Evolutionary conservation across 2,329 filamentous ascomycete species (phyloP), one percentile per base, ranked within the genome.

Genomic region (Lachnellula cervina): DNA sequence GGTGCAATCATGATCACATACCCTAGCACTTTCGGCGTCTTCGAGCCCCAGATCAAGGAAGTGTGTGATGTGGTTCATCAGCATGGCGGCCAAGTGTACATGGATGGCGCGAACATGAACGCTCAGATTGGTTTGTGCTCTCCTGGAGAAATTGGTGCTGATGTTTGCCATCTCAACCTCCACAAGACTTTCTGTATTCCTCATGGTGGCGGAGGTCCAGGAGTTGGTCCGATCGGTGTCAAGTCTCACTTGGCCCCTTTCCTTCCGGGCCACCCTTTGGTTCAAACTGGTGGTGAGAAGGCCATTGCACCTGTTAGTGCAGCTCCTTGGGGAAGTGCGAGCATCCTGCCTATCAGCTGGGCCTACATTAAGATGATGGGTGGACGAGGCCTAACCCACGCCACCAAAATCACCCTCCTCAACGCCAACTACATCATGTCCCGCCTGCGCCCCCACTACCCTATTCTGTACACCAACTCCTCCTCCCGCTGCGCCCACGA

Each of bases 181-280:
- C 93, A 97, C 83, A 97, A 97, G 82, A 97, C 93, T 3, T 97
- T 97, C 79, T 97, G 93, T 71, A 97, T 97, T 67, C 93, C 93
- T 47, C 93, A 97, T 73, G 93, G 93, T 54, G 93, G 93, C 61
- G 93, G 93, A 62, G 93, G 93, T 16, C 93, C 93, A 9, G 93
- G 93, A 66, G 90, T 97, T 38, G 93, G 93, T 2, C 93, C 93
- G 52, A 96, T 97, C 63, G 92, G 91, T 69, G 93, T 96, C 54
- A 94, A 92, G 71, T 76, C 84, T 58, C 89, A 95, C 67, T 83
- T 97, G 49, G 75, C 81, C 6, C 83, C 84, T 5, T 91, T 86
- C 78, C 80, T 97, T 14, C 90, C 92, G 4, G 66, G 68, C 3
- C 87, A 89, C 71, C 82, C 86, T 9, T 73, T 83, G 45, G 78